A percentile compares a stretch with the other conserved stretches of the same genome.
phyloP scores from a whole-genome alignment of 2,329 filamentous ascomycete genomes.

The Coniella lustricola region DNA sequence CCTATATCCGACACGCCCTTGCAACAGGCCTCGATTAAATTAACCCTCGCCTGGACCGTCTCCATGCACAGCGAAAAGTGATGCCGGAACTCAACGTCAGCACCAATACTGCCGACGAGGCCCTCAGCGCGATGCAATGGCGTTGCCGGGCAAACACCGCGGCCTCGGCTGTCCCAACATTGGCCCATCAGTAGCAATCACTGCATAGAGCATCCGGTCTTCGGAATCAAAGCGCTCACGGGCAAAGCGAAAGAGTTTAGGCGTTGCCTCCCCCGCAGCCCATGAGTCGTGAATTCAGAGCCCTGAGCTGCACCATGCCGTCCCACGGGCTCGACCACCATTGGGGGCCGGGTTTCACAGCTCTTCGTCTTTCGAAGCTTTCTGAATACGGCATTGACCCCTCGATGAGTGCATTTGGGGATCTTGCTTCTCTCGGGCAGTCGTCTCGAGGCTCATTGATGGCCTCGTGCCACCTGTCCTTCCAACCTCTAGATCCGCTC shows the following conservation, averaged over 20 bases:
- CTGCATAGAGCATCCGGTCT: too few species aligned
- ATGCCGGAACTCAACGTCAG: background rate
- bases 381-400: slow-evolving; percentile 1
- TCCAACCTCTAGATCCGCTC: slow-evolving; percentile 3
- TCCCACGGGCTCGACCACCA: background rate
- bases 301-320: background rate
- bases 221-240: too few species aligned
- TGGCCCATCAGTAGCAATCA: background rate
- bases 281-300: background rate
- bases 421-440: background rate
- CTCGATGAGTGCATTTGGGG: background rate
- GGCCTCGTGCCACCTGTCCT: slow-evolving; percentile 8
- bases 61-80: background rate
- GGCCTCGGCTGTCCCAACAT: too few species aligned
- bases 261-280: too few species aligned
- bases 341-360: background rate
- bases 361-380: slow-evolving; percentile 2
- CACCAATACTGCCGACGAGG: background rate
- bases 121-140: background rate
- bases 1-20: too few species aligned
- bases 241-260: too few species aligned
- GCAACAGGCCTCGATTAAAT: background rate
- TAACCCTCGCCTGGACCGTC: background rate
- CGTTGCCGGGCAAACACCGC: background rate
- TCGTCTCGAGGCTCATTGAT: background rate